These are phyloP conservation scores for Gonapodya prolifera DNA, from an alignment of 192 early-diverging fungal species.

Conservation along the genomic window DNA sequence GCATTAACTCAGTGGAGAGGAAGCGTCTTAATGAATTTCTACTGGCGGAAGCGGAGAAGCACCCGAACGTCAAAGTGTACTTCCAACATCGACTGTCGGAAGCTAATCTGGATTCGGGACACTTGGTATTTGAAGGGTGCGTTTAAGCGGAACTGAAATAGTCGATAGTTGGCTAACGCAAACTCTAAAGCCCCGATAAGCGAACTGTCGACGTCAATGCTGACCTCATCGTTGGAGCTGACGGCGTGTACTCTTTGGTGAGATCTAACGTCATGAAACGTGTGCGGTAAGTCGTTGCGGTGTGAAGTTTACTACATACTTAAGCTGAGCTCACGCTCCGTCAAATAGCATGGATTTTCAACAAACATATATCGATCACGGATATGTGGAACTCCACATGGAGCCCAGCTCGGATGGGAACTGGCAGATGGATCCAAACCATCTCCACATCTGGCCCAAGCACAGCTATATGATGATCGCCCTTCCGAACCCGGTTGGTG, in stretches of 20 bases:
- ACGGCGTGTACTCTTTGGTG: slow-evolving; percentile 73
- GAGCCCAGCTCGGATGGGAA: slow-evolving; percentile 50
- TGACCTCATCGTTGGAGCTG: slow-evolving; percentile 79
- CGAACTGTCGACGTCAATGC: slow-evolving; percentile 25
- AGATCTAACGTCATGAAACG: slow-evolving; percentile 70
- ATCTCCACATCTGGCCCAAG: slow-evolving; percentile 95
- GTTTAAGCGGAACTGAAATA: slow-evolving; percentile 18
- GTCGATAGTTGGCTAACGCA: too few species aligned
- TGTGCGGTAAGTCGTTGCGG: slow-evolving; percentile 32
- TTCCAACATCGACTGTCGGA: slow-evolving; percentile 59
- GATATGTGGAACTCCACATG: slow-evolving; percentile 86
- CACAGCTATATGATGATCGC: slow-evolving; percentile 97
- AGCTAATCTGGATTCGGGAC: slow-evolving; percentile 61
- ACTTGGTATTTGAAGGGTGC: slow-evolving; percentile 28
- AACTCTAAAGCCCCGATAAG: background rate
- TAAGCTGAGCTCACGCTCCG: background rate
- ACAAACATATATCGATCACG: slow-evolving; percentile 84
- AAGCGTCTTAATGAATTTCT: slow-evolving; percentile 68
- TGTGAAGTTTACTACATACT: background rate
- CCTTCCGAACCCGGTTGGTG: slow-evolving; percentile 70
- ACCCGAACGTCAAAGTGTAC: slow-evolving; percentile 53
- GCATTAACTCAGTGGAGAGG: slow-evolving; percentile 89
- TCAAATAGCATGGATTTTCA: slow-evolving; percentile 58
- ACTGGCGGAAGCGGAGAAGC: slow-evolving; percentile 55
- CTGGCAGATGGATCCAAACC: slow-evolving; percentile 76